These are phyloP conservation scores for Pythium brachiatum DNA, from an alignment of 352 stramenopile species.

Conservation along the genomic window DNA sequence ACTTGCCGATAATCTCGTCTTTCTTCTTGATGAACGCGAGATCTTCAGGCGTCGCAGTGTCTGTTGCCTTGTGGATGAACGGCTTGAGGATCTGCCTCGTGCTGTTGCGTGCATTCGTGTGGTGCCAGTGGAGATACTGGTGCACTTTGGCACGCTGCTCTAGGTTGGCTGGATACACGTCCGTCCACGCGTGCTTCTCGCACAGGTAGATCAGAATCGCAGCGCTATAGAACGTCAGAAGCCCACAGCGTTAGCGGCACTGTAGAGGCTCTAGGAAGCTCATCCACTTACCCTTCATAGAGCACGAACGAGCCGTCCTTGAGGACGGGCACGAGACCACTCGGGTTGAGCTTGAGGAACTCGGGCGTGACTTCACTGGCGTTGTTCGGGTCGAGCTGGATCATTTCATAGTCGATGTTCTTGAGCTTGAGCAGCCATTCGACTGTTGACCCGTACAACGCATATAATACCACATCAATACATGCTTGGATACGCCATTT, in stretches of 20 bases:
- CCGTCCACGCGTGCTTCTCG: conserved; percentile 48
- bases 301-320: conserved; percentile 32
- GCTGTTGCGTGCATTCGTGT: conserved; percentile 48
- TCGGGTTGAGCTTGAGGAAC: conserved; percentile 46
- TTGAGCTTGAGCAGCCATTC: conserved; percentile 44
- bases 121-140: conserved; percentile 75
- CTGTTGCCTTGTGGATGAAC: neutral
- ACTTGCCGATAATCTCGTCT: conserved; percentile 25
- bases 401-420: conserved; percentile 33
- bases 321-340: conserved; percentile 41
- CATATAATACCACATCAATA: neutral
- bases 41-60: conserved; percentile 4
- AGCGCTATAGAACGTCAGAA: conserved; percentile 14
- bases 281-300: conserved; percentile 37
- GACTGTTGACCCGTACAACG: neutral
- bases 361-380: conserved; percentile 21
- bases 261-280: no score
- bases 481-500: no score
- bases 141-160: conserved; percentile 50
- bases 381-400: conserved; percentile 11
- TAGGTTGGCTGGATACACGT: conserved; percentile 41
- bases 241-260: no score
- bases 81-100: conserved; percentile 25
- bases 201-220: conserved; percentile 54
- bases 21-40: conserved; percentile 15